These are phyloP conservation scores for Plantago rigida DNA, from an alignment of 305 asterid species.

Conservation along the genomic window DNA sequence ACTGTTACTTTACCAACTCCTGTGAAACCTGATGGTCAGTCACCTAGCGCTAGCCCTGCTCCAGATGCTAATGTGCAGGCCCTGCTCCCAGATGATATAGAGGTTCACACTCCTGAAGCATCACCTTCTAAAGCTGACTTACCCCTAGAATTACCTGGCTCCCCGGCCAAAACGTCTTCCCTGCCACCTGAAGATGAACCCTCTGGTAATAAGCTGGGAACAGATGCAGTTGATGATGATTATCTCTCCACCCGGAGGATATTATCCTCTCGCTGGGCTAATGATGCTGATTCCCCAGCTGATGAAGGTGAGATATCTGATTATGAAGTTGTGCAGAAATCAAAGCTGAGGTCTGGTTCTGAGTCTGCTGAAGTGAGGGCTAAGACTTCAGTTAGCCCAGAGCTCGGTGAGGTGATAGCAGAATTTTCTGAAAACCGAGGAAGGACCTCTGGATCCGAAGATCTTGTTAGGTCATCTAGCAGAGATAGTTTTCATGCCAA, in stretches of 20 bases:
- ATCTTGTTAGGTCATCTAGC: slow-evolving; percentile 53
- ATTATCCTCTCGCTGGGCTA: slow-evolving; percentile 78
- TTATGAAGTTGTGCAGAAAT: slow-evolving; percentile 35
- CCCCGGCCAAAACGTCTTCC: slow-evolving; percentile 32
- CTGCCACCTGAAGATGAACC: slow-evolving; percentile 30
- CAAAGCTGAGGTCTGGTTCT: slow-evolving; percentile 32
- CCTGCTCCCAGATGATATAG: slow-evolving; percentile 28
- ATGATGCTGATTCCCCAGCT: slow-evolving; percentile 58
- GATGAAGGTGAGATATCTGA: slow-evolving; percentile 68
- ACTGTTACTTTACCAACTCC: slow-evolving; percentile 27
- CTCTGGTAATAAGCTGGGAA: slow-evolving; percentile 21
- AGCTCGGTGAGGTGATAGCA: slow-evolving; percentile 40
- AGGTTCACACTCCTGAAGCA: slow-evolving; percentile 27
- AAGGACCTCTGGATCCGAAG: slow-evolving; percentile 48
- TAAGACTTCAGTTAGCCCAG: slow-evolving; percentile 46
- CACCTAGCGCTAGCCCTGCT: slow-evolving; percentile 27
- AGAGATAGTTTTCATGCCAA: slow-evolving; percentile 44
- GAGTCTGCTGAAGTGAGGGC: slow-evolving; percentile 36
- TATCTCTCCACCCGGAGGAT: slow-evolving; percentile 41
- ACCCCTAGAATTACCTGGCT: slow-evolving; percentile 28
- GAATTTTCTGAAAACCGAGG: slow-evolving; percentile 41
- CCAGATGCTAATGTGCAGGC: slow-evolving; percentile 26
- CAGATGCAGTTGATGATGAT: slow-evolving; percentile 35
- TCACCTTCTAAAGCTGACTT: slow-evolving; percentile 29
- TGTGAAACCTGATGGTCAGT: slow-evolving; percentile 23